Evolutionary conservation across 495 filamentous ascomycete species (phyloP), one percentile per base, ranked within the genome.

Genomic region (Cercophora newfieldiana): DNA sequence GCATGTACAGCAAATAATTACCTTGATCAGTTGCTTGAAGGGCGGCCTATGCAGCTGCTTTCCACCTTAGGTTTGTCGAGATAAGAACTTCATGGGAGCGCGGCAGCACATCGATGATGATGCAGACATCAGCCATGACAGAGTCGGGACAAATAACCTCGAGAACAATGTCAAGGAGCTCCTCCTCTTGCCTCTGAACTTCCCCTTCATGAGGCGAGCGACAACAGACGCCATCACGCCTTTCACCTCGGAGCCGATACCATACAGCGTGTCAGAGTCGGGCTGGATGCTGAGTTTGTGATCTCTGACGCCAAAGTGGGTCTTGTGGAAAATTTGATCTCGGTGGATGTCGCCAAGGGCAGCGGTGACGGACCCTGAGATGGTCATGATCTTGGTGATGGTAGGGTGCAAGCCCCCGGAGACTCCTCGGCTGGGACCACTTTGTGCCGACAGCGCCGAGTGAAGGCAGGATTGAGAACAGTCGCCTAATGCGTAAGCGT

Each of bases 251-350:
- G 48, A 51, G 18, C 48, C 48, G 21, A 51, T 51, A 6, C 48
- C 48, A 16, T 51, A 51, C 48, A 51, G 48, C 48, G 48, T 51
- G 48, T 51, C 48, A 6, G 48, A 51, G 48, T 51, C 21, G 48
- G 48, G 48, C 48, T 51, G 5, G 5, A n/a, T n/a, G 48, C 48
- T 51, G 21, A 51, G 48, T 16, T n/a, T 24, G 21, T 51, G 48
- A n/a, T 51, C 48, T n/a, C 48, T 51, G 48, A 51, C 5, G 3
- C 48, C 48, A n/a, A 51, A 51, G 48, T 51, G 48, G 18, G 48
- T 16, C 21, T 51, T 16, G 21, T 51, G 48, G 18, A 51, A n/a
- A 16, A n/a, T 24, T n/a, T 51, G 5, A 16, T 16, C 48, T 6
- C 21, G 48, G 18, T n/a, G 30, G 30, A 33, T 33, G 30, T 5